A percentile compares a stretch with the other conserved stretches of the same genome.
These are phyloP conservation scores for Neurospora tetrasperma DNA, from an alignment of 495 filamentous ascomycete genomes.

Conservation along the genomic window DNA sequence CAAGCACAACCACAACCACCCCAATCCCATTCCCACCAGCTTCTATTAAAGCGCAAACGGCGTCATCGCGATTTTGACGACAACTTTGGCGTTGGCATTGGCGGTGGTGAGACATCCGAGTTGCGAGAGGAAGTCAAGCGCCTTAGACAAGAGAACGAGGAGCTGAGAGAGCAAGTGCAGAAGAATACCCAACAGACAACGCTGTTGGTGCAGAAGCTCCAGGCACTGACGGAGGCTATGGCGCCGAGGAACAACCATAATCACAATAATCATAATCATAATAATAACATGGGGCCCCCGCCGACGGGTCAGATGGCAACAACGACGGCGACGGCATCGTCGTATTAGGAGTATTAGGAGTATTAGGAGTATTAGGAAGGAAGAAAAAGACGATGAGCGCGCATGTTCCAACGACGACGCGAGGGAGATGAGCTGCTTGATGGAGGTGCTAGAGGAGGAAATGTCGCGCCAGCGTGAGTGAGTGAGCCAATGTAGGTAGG, in stretches of 20 bases:
- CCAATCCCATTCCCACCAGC: neutral
- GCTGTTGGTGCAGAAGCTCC: slow-evolving; percentile 21
- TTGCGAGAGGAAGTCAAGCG: slow-evolving; percentile 32
- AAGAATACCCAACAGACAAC: slow-evolving; percentile 20
- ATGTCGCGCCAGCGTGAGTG: too few relatives aligned
- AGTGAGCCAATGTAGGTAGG: too few relatives aligned
- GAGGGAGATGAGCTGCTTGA: too few relatives aligned
- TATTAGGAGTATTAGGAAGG: too few relatives aligned
- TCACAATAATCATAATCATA: too few relatives aligned
- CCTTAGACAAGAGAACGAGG: slow-evolving; percentile 28
- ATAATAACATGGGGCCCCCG: neutral
- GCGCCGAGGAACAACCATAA: neutral
- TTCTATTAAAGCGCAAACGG: neutral
- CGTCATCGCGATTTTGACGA: neutral
- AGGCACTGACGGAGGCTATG: slow-evolving; percentile 14
- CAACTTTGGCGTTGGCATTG: slow-evolving; percentile 6
- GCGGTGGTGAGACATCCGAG: slow-evolving; percentile 4
- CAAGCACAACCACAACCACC: slow-evolving; percentile 3
- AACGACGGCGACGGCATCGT: neutral
- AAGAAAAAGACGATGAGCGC: too few relatives aligned
- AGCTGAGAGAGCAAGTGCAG: slow-evolving; percentile 24
- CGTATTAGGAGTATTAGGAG: neutral
- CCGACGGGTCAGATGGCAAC: neutral
- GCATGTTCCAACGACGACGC: too few relatives aligned
- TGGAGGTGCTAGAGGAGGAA: too few relatives aligned